Percentiles rank a stretch among this genome's conserved stretches.
These are phyloP conservation scores for Phytophthora pinifolia DNA, from an alignment of 352 stramenopile genomes.

Conservation along the genomic window DNA sequence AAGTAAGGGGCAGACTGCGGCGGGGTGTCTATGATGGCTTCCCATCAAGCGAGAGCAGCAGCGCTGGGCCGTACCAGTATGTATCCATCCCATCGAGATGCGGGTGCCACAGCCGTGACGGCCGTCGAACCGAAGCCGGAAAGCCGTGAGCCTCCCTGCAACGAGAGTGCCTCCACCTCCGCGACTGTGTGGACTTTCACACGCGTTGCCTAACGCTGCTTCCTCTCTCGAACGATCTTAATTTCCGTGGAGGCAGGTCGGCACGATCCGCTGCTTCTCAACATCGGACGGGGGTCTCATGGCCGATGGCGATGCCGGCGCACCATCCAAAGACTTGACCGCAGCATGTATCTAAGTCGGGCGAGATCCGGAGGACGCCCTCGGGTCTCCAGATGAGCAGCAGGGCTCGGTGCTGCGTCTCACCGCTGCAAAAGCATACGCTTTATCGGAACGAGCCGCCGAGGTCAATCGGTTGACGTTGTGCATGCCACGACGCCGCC, in stretches of 20 bases:
- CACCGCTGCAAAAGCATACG: slow-evolving; percentile 31
- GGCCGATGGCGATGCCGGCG: not conserved
- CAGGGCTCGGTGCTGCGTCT: slow-evolving; percentile 15
- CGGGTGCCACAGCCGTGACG: slow-evolving; percentile 16
- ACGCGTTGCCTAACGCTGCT: slow-evolving; percentile 14
- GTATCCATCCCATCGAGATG: slow-evolving; percentile 25
- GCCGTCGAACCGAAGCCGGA: slow-evolving; percentile 8
- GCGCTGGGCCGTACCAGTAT: slow-evolving; percentile 11
- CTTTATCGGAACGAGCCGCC: slow-evolving; percentile 24
- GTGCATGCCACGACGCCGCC: no score
- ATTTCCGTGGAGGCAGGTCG: slow-evolving; percentile 13
- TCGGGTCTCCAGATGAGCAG: slow-evolving; percentile 24
- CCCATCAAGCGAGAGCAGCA: slow-evolving; percentile 10
- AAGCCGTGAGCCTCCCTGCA: no score
- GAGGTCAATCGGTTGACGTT: no score
- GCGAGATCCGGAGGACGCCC: slow-evolving; percentile 19
- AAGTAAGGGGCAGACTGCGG: slow-evolving; percentile 14
- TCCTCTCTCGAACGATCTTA: not conserved
- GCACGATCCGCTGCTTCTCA: slow-evolving; percentile 9
- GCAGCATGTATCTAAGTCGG: slow-evolving; percentile 16
- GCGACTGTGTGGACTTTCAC: not conserved
- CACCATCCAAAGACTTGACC: no score
- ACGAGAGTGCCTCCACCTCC: not conserved
- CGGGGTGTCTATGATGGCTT: slow-evolving; percentile 5
- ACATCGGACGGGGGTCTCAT: slow-evolving; percentile 19